Evolutionary conservation across 2,329 filamentous ascomycete species (phyloP), one percentile per base, ranked within the genome.

Genomic region (Zasmidium citrigriseum): DNA sequence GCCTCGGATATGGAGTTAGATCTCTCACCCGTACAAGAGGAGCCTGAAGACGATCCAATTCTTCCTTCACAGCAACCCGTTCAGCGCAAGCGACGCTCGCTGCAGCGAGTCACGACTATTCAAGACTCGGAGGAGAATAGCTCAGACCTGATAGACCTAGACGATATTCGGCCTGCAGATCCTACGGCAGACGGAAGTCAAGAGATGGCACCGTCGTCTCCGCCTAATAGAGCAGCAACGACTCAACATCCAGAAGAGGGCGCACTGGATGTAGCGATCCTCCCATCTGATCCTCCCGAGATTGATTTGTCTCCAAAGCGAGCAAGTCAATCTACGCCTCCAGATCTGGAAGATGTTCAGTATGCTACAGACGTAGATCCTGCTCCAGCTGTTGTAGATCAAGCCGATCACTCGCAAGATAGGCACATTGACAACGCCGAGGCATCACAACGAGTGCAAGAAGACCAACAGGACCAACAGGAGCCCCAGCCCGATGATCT

Each of bases 1-100:
- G 58, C 59, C n/a, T 46, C 47, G 18, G 58, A 55, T 24, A 20
- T 54, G 27, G 59, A 61, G 7, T 20, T 58, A 5, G 52, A 51
- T 4, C 47, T 27, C 5, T 25, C 24, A 27, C 22, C 47, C n/a
- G 14, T 18, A 12, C 24, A 10, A 4, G 27, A 47, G n/a, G 16
- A n/a, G 24, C 44, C n/a, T 22, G 52, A 7, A 23, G 38, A 24
- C 34, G 52, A 34, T 23, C 21, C 27, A 9, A 21, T 24, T 2
- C 52, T 18, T n/a, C 24, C 23, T 4, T 3, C 20, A 14, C 45
- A 10, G 22, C 23, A 47, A 20, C 45, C 45, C 18, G 45, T 5
- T 25, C 22, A 49, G 21, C 24, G 47, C 47, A 2, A 52, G 50
- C 21, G n/a, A 20, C 50, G 53, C 20, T 27, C 27, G n/a, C 18